Base-by-base conservation (phyloP, 2,329 filamentous ascomycete genomes). In the Fusarium nanum region DNA sequence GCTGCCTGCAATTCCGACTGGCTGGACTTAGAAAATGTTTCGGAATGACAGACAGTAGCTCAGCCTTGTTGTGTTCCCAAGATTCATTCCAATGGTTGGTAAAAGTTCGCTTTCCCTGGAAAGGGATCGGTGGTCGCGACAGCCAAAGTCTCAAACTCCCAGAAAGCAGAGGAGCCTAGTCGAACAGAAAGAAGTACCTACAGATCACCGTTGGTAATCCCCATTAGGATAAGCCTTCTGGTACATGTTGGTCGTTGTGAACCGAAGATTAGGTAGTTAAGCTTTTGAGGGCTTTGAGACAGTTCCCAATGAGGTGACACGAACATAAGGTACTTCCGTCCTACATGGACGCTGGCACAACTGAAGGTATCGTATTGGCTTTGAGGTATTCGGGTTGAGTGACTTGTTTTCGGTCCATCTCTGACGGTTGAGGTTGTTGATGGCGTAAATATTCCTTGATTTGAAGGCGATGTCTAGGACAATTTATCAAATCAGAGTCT, bases 261-360 rank as follows among this genome's bases (percentile, higher is more conserved):
- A 46, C 49, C 44, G 54, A 18, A 37, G 34, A n/a, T 37, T 49
- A 60, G 30, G 23, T 18, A 22, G 20, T 45, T 32, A 50, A 20
- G 68, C 71, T 71, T 49, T 74, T 64, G 67, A 48, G 65, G 60
- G 46, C 62, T 74, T 23, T 61, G 59, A 57, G 70, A 74, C n/a
- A 66, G 55, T 23, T 55, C 60, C 52, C 67, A 45, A 69, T 42
- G 9, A 69, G 55, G 59, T 74, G 50, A 12, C 66, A 72, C 37
- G 53, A 32, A 45, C 56, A 41, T 27, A 60, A 14, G 61, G 62
- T 16, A 66, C 45, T 14, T 60, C 60, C 46, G 61, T 73, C 6
- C 55, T 57, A 22, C 48, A 40, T 20, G 48, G 56, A 48, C 14
- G 11, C 20, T 34, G 5, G 12, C 16, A 13, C 10, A 16, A 27